phyloP scores from a whole-genome alignment of 441 rosid species.

The Populus tomentosa region DNA sequence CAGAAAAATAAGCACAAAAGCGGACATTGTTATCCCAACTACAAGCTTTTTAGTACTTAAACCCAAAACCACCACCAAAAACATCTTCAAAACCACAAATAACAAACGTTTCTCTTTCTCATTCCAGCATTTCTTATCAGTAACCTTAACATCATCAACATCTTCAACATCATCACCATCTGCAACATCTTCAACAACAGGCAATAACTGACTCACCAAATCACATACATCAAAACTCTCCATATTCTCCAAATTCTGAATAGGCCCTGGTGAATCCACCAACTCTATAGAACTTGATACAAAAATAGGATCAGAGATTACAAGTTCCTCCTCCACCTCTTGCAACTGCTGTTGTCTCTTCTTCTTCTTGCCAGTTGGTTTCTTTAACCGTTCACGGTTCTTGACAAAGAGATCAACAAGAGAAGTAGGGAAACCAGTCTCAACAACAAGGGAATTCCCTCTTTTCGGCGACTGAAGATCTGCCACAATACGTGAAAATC shows the following conservation, averaged over 20 bases:
- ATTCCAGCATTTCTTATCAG: neutral
- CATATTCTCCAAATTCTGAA: conserved; percentile 2
- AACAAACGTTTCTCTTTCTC: conserved; percentile 24
- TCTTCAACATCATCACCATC: neutral
- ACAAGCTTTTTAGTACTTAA: conserved; percentile 48
- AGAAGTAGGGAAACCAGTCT: too few relatives aligned
- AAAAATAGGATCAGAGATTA: conserved; percentile 16
- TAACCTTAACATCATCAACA: neutral
- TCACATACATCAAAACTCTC: neutral
- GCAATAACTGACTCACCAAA: neutral
- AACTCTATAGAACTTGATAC: conserved; percentile 2
- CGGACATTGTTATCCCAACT: conserved; percentile 52
- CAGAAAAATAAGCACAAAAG: conserved; percentile 48
- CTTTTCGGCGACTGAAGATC: conserved; percentile 40
- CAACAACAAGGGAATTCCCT: conserved; percentile 47
- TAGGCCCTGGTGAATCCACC: neutral
- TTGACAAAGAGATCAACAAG: conserved; percentile 76
- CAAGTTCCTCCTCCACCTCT: conserved; percentile 6
- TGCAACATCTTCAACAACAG: neutral
- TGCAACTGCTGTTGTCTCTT: neutral
- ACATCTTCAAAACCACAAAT: conserved; percentile 33
- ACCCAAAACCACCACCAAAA: conserved; percentile 48
- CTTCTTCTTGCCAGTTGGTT: conserved; percentile 27
- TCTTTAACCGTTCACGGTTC: conserved; percentile 69
- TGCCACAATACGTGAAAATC: conserved; percentile 59